Evolutionary conservation across 2,329 filamentous ascomycete species (phyloP).

Genomic region (Xylaria digitata): DNA sequence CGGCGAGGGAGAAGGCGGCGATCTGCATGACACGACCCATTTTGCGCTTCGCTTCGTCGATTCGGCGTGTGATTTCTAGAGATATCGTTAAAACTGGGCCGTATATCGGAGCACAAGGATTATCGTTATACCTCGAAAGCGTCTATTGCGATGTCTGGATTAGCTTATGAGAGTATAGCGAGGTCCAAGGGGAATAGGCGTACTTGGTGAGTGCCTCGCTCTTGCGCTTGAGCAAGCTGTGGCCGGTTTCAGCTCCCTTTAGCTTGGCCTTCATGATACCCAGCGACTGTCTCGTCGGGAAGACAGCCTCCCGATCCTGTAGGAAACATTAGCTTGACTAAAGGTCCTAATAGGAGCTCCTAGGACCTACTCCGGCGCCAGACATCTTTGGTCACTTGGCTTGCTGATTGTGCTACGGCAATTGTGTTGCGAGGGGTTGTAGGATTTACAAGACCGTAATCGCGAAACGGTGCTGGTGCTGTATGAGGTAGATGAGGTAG

Average conservation of each 20-base stretch:
- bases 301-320: constrained; percentile 94
- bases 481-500: background rate
- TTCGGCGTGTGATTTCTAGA: constrained; percentile 91
- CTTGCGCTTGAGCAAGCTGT: constrained; percentile 96
- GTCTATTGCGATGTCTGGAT: constrained; percentile 61
- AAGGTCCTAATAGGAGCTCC: constrained; percentile 19
- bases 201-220: constrained; percentile 98
- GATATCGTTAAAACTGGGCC: constrained; percentile 19
- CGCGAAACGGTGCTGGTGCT: background rate
- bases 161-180: constrained; percentile 29
- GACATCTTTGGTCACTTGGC: constrained; percentile 58
- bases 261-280: constrained; percentile 98
- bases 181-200: constrained; percentile 44
- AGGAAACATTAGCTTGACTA: constrained; percentile 35
- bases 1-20: constrained; percentile 94
- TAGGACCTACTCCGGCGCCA: constrained; percentile 60
- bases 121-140: constrained; percentile 79
- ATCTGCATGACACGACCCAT: constrained; percentile 99
- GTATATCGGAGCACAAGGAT: background rate
- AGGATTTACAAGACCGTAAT: background rate
- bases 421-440: background rate
- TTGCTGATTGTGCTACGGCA: constrained; percentile 19
- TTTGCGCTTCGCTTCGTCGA: constrained; percentile 98
- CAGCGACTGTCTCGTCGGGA: constrained; percentile 96
- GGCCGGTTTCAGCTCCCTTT: constrained; percentile 90